Base-by-base conservation (phyloP, 257 asterid genomes). In the Solanum bukasovii region DNA sequence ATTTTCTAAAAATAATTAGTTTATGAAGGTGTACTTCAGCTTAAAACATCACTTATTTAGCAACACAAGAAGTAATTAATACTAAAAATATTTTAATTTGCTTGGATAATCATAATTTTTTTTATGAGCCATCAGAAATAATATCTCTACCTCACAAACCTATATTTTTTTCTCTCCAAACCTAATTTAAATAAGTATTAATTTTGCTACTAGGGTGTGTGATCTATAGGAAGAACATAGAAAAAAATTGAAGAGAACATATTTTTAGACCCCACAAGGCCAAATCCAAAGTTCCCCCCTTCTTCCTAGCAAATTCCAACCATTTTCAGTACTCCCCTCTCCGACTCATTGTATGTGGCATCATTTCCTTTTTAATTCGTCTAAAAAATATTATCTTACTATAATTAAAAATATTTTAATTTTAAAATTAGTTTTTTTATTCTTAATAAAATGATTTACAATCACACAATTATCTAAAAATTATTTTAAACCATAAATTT, bases 91-190 rank as follows among this genome's bases (percentile, higher is more conserved):
- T 27, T 68, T 1, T 68, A 68, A 1, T 5, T 25, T 68, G 74
- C 74, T 25, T 20, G 33, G 35, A 12, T 27, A 67, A 27, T 27
- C 21, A 61, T 9, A 23, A 23, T 1, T 23, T 1, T 23, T 61
- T 61, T 61, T 20, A 61, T 21, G 1, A 20, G 5, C 5, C 5
- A 3, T 61, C 0, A 3, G 0, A 61, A 1, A 61, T 23, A 0
- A 23, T 61, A 8, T 63, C 25, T 63, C 6, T 23, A 4, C 5
- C 14, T 23, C 7, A 2, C 0, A 63, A 23, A 1, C 67, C 1
- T 4, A 59, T 21, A 3, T 59, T 59, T 59, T 56, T 59, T 21
- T 3, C 27, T 20, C 25, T 20, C 25, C 67, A 7, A 59, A 21
- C 0, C 2, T 59, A 20, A 59, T 21, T 21, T 7, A 20, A 20